These are phyloP conservation scores for Acacia confusa DNA, from an alignment of 306 rosid species.

Conservation along the genomic window DNA sequence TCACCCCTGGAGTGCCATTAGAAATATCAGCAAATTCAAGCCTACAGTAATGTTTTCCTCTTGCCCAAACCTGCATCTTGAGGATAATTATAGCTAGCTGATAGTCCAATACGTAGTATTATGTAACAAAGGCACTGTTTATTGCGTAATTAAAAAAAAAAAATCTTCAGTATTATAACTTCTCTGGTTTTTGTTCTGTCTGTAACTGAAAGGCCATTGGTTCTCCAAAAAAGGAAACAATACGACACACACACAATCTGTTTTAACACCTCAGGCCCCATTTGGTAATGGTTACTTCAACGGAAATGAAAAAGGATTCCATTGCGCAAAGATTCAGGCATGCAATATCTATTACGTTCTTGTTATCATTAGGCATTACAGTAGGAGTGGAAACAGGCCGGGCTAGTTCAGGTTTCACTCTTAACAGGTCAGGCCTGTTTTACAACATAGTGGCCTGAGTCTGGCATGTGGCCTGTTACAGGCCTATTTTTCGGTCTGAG, in stretches of 20 bases:
- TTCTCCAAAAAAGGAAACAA: background rate
- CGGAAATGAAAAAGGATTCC: background rate
- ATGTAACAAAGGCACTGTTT: background rate
- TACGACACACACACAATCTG: too few species aligned
- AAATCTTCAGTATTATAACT: background rate
- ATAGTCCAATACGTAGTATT: background rate
- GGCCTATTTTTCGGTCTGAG: too few species aligned
- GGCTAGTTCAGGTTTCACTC: too few species aligned
- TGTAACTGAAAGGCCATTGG: background rate
- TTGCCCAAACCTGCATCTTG: background rate
- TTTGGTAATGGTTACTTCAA: background rate
- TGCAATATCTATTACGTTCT: background rate
- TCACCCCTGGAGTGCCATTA: constrained; percentile 68
- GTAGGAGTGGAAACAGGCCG: too few species aligned
- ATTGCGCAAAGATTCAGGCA: background rate
- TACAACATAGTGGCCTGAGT: too few species aligned
- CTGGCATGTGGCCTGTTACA: too few species aligned
- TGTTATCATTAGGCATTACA: background rate
- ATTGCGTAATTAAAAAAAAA: background rate
- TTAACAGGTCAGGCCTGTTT: too few species aligned
- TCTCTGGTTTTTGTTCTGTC: background rate
- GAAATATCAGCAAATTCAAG: constrained; percentile 45
- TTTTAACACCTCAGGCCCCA: background rate
- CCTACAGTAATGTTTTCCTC: constrained; percentile 12
- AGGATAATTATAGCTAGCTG: background rate